Conservation (phyloP, 202 grass and related monocot genomes). For the Sporobolus alterniflorus region DNA sequence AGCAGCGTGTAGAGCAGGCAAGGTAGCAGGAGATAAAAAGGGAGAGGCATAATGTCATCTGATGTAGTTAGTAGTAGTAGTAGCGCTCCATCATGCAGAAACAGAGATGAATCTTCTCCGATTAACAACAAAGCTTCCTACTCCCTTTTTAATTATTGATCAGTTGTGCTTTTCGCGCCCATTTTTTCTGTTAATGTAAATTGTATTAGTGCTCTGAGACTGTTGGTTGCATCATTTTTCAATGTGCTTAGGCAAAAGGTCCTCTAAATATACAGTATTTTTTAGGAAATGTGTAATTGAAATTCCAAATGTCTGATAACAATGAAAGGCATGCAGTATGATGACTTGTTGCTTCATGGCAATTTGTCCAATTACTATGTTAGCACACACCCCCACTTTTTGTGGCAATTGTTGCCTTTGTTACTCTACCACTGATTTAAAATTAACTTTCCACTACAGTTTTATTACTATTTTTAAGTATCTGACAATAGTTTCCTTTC, state of each 20-base stretch:
- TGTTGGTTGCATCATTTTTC: too few species aligned
- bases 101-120: constrained; percentile 17
- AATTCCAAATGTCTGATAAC: neutral
- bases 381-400: neutral
- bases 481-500: neutral
- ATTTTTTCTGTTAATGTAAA: neutral
- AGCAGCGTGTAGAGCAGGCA: neutral
- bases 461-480: neutral
- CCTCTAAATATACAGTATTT: neutral
- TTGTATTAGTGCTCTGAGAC: neutral
- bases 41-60: constrained; percentile 32
- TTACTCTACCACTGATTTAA: neutral
- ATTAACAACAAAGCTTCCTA: constrained; percentile 43
- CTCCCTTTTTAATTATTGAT: constrained; percentile 46
- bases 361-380: neutral
- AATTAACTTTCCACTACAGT: neutral
- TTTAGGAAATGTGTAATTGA: neutral
- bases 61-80: too few species aligned
- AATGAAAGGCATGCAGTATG: neutral
- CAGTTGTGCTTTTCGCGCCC: neutral
- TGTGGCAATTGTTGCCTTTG: neutral
- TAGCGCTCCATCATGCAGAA: neutral
- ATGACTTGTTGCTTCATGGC: neutral
- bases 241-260: neutral
- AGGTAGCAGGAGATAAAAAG: too few species aligned